Evolutionary conservation across 208 protist species (phyloP).

Genomic region (Trypanosoma melophagium): DNA sequence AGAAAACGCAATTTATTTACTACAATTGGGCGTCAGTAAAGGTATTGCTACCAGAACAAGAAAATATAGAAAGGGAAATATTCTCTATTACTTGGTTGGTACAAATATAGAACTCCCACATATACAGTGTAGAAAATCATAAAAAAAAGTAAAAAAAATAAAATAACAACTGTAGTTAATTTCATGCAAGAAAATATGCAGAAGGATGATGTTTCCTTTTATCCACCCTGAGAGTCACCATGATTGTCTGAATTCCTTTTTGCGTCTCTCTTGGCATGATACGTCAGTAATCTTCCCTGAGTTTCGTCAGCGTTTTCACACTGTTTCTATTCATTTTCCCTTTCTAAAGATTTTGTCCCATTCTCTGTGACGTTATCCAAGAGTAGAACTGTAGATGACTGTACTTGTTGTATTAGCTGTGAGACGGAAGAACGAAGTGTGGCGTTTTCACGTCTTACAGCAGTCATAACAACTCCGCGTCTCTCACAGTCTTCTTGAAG

Average conservation of each 20-base stretch:
- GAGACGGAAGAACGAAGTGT: conserved; percentile 25
- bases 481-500: conserved; percentile 27
- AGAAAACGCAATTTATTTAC: too few species aligned
- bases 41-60: too few species aligned
- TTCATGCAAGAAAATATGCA: background rate
- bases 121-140: too few species aligned
- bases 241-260: background rate
- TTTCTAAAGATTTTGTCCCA: background rate
- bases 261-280: background rate
- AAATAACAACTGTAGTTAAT: background rate
- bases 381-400: background rate
- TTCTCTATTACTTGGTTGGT: too few species aligned
- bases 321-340: background rate
- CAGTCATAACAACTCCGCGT: conserved; percentile 9
- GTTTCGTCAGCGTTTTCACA: background rate
- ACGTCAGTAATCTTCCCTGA: background rate
- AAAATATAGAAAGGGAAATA: too few species aligned
- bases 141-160: conserved; percentile 6
- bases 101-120: too few species aligned
- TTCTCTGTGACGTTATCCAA: background rate
- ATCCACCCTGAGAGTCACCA: conserved; percentile 2
- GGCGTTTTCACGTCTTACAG: conserved; percentile 23
- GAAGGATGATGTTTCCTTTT: background rate
- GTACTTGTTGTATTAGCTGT: conserved; percentile 22
- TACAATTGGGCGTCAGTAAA: too few species aligned